These are phyloP conservation scores for Fraxinus dipetala DNA, from an alignment of 305 asterid species.

Conservation along the genomic window DNA sequence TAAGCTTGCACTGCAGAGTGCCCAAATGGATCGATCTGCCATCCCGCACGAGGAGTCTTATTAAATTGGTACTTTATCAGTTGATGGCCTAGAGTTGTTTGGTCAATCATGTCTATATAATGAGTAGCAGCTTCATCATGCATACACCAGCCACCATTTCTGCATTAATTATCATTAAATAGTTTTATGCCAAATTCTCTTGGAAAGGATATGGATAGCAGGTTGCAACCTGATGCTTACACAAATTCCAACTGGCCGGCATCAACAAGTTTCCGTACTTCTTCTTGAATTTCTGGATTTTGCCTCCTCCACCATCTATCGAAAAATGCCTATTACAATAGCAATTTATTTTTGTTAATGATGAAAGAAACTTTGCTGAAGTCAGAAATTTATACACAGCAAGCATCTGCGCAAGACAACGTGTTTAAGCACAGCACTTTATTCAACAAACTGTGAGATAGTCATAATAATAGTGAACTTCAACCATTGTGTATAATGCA, in stretches of 20 bases:
- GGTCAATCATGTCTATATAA: constrained; percentile 88
- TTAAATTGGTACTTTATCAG: constrained; percentile 60
- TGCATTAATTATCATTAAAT: constrained; percentile 23
- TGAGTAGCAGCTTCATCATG: constrained; percentile 83
- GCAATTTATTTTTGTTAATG: background rate
- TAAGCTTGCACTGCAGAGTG: constrained; percentile 88
- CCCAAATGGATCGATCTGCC: constrained; percentile 95
- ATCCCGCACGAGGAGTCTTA: constrained; percentile 81
- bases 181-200: background rate
- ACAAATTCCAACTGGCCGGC: constrained; percentile 73
- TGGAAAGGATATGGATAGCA: background rate
- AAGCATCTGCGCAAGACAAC: background rate
- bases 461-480: background rate
- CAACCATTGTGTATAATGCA: background rate
- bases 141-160: constrained; percentile 96
- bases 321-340: constrained; percentile 58
- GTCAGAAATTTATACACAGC: background rate
- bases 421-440: background rate
- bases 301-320: constrained; percentile 77
- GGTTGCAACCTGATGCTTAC: constrained; percentile 37
- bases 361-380: background rate
- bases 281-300: constrained; percentile 43
- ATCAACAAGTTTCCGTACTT: constrained; percentile 52
- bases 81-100: constrained; percentile 79
- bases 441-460: background rate